These are phyloP conservation scores for Daldinia concentrica DNA, from an alignment of 495 filamentous ascomycete genomes.

Conservation along the genomic window DNA sequence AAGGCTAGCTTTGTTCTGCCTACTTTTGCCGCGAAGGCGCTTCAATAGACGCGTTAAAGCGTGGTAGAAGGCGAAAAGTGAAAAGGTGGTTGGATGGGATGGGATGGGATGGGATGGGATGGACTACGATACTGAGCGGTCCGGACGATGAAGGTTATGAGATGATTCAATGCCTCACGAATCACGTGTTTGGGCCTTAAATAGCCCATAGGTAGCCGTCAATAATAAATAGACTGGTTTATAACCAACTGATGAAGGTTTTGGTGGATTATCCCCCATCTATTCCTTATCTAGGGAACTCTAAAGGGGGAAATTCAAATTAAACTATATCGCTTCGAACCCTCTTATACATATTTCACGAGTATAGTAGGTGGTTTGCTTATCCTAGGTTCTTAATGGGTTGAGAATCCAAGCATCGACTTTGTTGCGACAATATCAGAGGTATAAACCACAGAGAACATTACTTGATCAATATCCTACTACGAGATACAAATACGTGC, in stretches of 20 bases:
- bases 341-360: no score
- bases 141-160: neutral
- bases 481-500: no score
- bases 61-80: neutral
- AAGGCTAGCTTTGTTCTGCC: constrained; percentile 92
- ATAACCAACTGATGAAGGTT: neutral
- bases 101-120: neutral
- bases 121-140: neutral
- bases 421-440: no score
- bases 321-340: no score
- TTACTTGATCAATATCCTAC: no score
- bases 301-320: no score
- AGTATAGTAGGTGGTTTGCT: no score
- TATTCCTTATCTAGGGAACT: no score
- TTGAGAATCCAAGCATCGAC: no score
- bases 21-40: constrained; percentile 85
- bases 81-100: neutral
- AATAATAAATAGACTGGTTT: constrained; percentile 17
- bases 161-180: neutral
- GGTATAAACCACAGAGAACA: no score
- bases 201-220: constrained; percentile 16
- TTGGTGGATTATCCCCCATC: neutral
- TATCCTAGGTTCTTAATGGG: no score
- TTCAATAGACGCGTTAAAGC: constrained; percentile 55
- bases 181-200: neutral